A percentile compares a stretch with the other conserved stretches of the same genome.
Conservation (phyloP, 306 rosid species). For the Prunus kanzakura region DNA sequence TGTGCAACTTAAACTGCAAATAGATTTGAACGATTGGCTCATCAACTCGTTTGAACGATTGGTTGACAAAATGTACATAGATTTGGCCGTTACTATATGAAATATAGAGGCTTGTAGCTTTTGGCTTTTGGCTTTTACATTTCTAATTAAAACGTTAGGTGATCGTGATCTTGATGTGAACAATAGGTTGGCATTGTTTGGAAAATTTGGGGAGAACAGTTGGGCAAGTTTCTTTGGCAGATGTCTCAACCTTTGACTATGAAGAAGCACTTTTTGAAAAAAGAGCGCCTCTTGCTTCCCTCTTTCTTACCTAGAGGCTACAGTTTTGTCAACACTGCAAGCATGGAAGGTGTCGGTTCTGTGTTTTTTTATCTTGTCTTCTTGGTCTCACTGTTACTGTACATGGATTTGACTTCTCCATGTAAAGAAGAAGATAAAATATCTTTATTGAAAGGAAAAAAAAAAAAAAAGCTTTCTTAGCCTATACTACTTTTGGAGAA, state of each 20-base stretch:
- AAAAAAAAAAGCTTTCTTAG: neutral
- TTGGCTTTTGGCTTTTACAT: neutral
- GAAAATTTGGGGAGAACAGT: slow-evolving; percentile 2
- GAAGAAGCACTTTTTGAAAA: slow-evolving; percentile 28
- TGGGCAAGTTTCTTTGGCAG: slow-evolving; percentile 28
- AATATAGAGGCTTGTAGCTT: neutral
- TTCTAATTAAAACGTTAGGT: neutral
- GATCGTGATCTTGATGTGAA: slow-evolving; percentile 4
- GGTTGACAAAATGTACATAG: neutral
- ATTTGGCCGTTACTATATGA: neutral
- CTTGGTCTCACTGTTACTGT: slow-evolving; percentile 2
- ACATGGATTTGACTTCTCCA: slow-evolving; percentile 30
- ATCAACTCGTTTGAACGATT: neutral
- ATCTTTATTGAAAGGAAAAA: too few species aligned
- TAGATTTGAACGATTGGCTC: neutral
- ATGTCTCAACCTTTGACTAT: slow-evolving; percentile 57
- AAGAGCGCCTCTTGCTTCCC: slow-evolving; percentile 2
- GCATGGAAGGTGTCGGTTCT: slow-evolving; percentile 43
- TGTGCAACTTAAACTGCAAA: neutral
- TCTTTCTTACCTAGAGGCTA: slow-evolving; percentile 30
- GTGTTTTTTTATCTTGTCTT: slow-evolving; percentile 9
- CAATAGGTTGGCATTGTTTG: neutral
- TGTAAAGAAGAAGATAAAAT: neutral
- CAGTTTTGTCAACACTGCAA: slow-evolving; percentile 51
- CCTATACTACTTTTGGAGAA: slow-evolving; percentile 1